Evolutionary conservation across 129 eudicot genomes (phyloP), one percentile per base, ranked within the genome.

Genomic region (Artemisia tridentata): DNA sequence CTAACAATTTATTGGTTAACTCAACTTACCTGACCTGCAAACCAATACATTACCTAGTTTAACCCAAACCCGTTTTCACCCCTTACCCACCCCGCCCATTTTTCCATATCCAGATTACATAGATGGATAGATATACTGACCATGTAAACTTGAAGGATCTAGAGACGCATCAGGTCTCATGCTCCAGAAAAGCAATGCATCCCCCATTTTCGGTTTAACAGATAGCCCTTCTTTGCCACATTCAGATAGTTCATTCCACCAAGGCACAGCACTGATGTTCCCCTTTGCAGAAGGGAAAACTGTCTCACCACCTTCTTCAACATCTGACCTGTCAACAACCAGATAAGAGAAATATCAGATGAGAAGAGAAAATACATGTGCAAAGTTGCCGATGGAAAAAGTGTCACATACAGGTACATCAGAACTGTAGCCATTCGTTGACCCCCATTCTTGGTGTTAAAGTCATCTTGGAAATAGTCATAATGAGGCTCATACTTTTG

Each of bases 231-330:
- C 86, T 78, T 89, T 87, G 12, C 86, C 98, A 55, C 96, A 93
- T 63, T 87, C 84, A 38, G 96, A 93, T 43, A 79, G 72, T 64
- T 93, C 88, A 75, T 93, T 74, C 98, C 98, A 85, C 82, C 86
- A 80, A 18, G 96, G 87, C 18, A 85, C 75, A 3, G 90, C 79
- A 79, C 96, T 92, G 50, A 85, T 64, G 75, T 92, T 92, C 23
- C 96, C 99, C 70, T 79, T 90, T 69, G 99, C 96, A 31, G 84
- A 61, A 45, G 99, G 99, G 79, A 95, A 95, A 10, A 90, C 88
- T 3, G 99, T 90, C 72, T 95, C 99, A 46, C 99, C 99, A 17
- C 99, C 99, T 82, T 95, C 99, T 84, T 90, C 99, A 56, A 95
- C 99, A 77, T 95, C 97, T 45, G 99, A 87, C 66, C 98, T 89